Conservation (phyloP, 495 filamentous ascomycete species). For the Emericellopsis terricola region DNA sequence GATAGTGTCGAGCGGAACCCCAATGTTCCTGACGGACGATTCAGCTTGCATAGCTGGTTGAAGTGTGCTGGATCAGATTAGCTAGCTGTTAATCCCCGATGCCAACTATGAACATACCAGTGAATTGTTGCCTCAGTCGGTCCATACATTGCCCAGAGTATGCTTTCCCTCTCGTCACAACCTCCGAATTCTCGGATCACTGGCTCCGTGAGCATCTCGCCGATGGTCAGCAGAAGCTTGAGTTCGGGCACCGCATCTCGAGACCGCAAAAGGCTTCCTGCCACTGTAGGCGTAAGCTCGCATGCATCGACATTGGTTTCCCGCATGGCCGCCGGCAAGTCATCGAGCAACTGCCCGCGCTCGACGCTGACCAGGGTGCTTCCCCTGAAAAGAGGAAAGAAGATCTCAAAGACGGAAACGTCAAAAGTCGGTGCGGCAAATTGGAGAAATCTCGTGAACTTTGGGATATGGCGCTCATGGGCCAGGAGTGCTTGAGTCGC, state of each 20-base stretch:
- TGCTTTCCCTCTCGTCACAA: conserved; percentile 15
- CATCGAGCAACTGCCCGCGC: conserved; percentile 44
- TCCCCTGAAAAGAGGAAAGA: conserved; percentile 59
- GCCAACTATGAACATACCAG: conserved; percentile 12
- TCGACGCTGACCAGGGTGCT: conserved; percentile 50
- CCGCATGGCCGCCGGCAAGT: conserved; percentile 46
- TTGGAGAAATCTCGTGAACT: conserved; percentile 61
- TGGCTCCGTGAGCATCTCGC: conserved; percentile 63
- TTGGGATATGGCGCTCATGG: conserved; percentile 55
- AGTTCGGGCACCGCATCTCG: conserved; percentile 43
- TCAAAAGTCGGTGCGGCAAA: conserved; percentile 81
- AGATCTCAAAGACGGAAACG: conserved; percentile 77
- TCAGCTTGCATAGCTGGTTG: conserved; percentile 15
- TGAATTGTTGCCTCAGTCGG: conserved; percentile 78
- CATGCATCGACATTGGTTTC: conserved; percentile 54
- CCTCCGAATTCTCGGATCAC: conserved; percentile 59
- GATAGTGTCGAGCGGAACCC: conserved; percentile 54
- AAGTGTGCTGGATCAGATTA: conserved; percentile 12
- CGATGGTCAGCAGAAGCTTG: conserved; percentile 56
- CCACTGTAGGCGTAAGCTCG: conserved; percentile 72
- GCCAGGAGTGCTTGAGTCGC: conserved; percentile 60
- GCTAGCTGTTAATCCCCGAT: neutral
- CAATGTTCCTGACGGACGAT: conserved; percentile 48
- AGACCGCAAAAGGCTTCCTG: conserved; percentile 42
- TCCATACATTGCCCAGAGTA: conserved; percentile 76